phyloP scores from a whole-genome alignment of 2,329 filamentous ascomycete genomes.

The Byssochlamys sp. region DNA sequence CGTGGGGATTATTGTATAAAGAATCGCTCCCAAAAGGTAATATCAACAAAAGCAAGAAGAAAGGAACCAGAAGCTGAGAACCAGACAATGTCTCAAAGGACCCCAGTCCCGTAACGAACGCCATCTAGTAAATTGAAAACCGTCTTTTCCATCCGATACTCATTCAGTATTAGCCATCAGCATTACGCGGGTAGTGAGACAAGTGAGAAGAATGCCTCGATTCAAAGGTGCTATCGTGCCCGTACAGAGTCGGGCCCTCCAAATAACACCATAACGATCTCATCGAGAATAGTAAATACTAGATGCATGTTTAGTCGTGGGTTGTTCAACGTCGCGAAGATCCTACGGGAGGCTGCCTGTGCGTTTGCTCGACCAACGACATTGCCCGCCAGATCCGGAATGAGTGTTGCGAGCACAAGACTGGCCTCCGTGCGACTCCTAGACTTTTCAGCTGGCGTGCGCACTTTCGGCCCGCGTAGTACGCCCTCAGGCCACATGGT shows the following conservation, averaged over 20 bases:
- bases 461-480: conserved; percentile 41
- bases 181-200: background rate
- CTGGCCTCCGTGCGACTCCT: conserved; percentile 78
- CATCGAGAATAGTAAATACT: conserved; percentile 61
- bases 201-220: background rate
- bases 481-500: conserved; percentile 63
- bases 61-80: background rate
- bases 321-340: conserved; percentile 89
- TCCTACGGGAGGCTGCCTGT: conserved; percentile 73
- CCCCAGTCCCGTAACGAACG: background rate
- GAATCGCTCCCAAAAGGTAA: background rate
- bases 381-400: conserved; percentile 83
- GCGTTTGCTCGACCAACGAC: conserved; percentile 91
- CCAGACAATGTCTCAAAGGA: background rate
- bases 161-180: background rate
- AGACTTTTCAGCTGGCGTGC: conserved; percentile 64
- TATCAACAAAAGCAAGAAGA: background rate
- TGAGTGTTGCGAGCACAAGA: conserved; percentile 74
- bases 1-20: background rate
- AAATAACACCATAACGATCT: conserved; percentile 58
- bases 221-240: background rate
- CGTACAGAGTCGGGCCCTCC: conserved; percentile 19
- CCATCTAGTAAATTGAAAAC: background rate
- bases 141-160: background rate
- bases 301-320: conserved; percentile 69